Percentiles rank a stretch among this genome's conserved stretches.
phyloP scores from a whole-genome alignment of 768 basidiomycete genomes.

The Collybia nuda region DNA sequence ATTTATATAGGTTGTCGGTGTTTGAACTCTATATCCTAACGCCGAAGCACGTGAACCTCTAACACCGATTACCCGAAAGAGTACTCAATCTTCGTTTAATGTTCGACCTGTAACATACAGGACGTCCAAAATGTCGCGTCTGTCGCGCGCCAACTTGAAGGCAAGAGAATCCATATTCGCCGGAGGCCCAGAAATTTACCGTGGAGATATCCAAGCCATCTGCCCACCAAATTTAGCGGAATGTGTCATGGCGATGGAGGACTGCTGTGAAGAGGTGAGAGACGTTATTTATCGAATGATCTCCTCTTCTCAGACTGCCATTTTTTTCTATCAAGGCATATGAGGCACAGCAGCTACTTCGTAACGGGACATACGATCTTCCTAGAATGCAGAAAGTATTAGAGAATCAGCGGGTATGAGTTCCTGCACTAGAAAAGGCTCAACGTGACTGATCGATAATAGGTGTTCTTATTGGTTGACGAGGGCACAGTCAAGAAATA shows the following conservation, averaged over 20 bases:
- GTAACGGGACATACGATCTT: conserved; percentile 70
- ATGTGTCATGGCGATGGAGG: conserved; percentile 77
- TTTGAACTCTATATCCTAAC: conserved; percentile 16
- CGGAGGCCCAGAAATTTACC: conserved; percentile 63
- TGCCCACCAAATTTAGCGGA: conserved; percentile 74
- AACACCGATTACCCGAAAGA: not conserved
- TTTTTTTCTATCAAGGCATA: conserved; percentile 49
- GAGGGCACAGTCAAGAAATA: conserved; percentile 73
- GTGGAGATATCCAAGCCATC: conserved; percentile 59
- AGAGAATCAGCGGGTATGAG: conserved; percentile 60
- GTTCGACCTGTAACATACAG: not conserved
- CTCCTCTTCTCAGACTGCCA: not conserved
- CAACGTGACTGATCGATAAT: not conserved
- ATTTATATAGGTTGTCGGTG: conserved; percentile 30
- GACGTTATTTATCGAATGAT: not conserved
- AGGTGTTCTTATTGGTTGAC: conserved; percentile 77
- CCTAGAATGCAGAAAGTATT: conserved; percentile 70
- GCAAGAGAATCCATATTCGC: conserved; percentile 71
- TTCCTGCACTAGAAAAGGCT: not conserved
- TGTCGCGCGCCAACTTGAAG: conserved; percentile 52
- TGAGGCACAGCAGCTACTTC: conserved; percentile 67
- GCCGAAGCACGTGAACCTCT: conserved; percentile 14
- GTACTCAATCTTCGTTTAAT: not conserved
- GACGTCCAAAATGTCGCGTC: conserved; percentile 40
- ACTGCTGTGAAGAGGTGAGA: conserved; percentile 75